Base-by-base conservation (phyloP, 108 stramenopile species). In the Skeletonema menzelii region DNA sequence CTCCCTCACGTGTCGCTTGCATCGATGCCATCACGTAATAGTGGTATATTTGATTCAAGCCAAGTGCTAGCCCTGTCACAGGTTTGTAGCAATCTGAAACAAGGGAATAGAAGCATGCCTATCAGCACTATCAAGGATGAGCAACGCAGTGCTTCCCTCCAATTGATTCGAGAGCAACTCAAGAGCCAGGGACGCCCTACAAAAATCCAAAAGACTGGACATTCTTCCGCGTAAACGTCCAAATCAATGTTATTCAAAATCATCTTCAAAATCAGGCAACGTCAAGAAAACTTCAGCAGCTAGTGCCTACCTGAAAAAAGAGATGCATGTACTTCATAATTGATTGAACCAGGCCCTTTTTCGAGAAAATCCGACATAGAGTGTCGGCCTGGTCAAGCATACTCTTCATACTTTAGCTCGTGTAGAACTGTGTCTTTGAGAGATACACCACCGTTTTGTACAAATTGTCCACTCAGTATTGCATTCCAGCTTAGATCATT, bases 41-140 rank as follows among this genome's bases (percentile, higher is more conserved):
- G 57, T 38, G 77, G 70, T 40, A 66, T 26, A 14, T 79, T 79
- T 61, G 77, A 79, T 62, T 79, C 77, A 11, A 59, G 47, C 24
- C 70, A 79, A 59, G 77, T 79, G 19, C 44, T 79, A 27, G 77
- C 77, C 35, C 60, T 79, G 6, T 59, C 38, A 55, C 63, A 56
- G 8, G 28, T 26, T 13, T 59, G 14, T 28, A 56, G 14, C 64
- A 46, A 40, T 28, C 47, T 44, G 61, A 61, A 56, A 76, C 53
- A 56, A 68, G 67, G 49, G 19, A 38, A 26, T 8, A 57, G 34
- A 26, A 55, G n/a, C 42, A 17, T 38, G 13, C 24, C 35, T 30
- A 49, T 40, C 15, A 63, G 56, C 26, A 20, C 27, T 14, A 31
- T 46, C 28, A 53, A 14, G 14, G 42, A 62, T 32, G n/a, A 17